Evolutionary conservation across 176 grass and related monocot species (phyloP), one percentile per base, ranked within the genome.

Genomic region (Lolium perenne): DNA sequence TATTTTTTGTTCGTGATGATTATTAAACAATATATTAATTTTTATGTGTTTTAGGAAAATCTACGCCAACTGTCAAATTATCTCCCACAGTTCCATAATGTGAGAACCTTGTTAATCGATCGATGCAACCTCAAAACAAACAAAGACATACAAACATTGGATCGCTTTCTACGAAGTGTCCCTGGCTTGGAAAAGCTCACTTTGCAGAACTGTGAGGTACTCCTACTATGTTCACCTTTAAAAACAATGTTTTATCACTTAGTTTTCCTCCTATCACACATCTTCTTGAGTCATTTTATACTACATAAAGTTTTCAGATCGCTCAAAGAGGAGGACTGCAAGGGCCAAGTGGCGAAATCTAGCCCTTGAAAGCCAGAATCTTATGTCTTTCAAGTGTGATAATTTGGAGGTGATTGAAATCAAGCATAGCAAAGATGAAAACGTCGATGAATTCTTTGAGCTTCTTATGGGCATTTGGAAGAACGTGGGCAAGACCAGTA

Each of bases 341-440:
- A 71, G 68, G 68, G 67, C 67, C 45, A 2, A 45, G 18, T 71
- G 38, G 18, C 3, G 38, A 71, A 43, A 2, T 71, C 9, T 45
- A 41, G 40, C 40, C 6, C 2, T 41, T 4, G 40, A 41, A 41
- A 41, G 40, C 40, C 40, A 41, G 3, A 41, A 41, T 41, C 40
- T 41, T 41, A 71, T 71, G 68, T 45, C 38, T 71, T 71, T 45
- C 38, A 71, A 45, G 68, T 71, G 68, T 21, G 18, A 71, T 21
- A 45, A 71, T 71, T 21, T 71, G 38, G 4, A 71, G 18, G 4
- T 71, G 38, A 43, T 71, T 71, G 38, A 71, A 71, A 43, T 71
- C 38, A 71, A 71, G 38, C 68, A 71, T 21, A 45, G 68, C 4
- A 71, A 71, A 71, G 68, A 71, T 45, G 68, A 71, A 0, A 45